These are phyloP conservation scores for Stentor roeselii DNA, from an alignment of 73 alveolate genomes.

Conservation along the genomic window DNA sequence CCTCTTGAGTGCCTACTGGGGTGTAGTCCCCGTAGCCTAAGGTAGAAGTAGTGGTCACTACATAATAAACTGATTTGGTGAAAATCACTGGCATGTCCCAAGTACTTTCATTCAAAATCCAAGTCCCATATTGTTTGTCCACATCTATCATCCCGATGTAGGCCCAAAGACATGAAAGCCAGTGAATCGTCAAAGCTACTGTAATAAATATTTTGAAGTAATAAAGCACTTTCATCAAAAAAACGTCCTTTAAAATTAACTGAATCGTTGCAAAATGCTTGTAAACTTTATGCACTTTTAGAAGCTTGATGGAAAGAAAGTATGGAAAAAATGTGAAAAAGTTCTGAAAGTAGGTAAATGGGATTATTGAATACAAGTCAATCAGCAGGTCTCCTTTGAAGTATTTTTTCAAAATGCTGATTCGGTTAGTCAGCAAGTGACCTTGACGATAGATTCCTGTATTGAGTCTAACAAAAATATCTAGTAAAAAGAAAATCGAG, in stretches of 20 bases:
- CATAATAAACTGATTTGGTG: slow-evolving; percentile 41
- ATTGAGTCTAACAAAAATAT: slow-evolving; percentile 1
- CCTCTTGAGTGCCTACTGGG: slow-evolving; percentile 30
- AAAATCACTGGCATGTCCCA: background rate
- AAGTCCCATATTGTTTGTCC: slow-evolving; percentile 38
- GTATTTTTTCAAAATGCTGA: background rate
- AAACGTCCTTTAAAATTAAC: background rate
- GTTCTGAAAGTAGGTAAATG: background rate
- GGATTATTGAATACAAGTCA: background rate
- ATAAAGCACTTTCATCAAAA: background rate
- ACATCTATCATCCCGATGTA: background rate
- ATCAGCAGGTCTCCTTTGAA: background rate
- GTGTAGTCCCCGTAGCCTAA: slow-evolving; percentile 65
- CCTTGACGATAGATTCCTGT: slow-evolving; percentile 13
- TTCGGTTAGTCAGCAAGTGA: background rate
- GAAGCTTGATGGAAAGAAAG: background rate
- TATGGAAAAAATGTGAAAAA: too few relatives aligned
- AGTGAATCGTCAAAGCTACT: background rate
- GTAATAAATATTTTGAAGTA: background rate
- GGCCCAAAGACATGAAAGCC: background rate
- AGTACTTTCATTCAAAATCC: slow-evolving; percentile 33
- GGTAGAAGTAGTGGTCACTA: slow-evolving; percentile 58
- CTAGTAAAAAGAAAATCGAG: background rate
- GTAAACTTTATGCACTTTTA: too few relatives aligned
- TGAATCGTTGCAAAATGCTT: background rate